Evolutionary conservation across 2,329 filamentous ascomycete genomes (phyloP).

Genomic region (Ceratocystis papillata): DNA sequence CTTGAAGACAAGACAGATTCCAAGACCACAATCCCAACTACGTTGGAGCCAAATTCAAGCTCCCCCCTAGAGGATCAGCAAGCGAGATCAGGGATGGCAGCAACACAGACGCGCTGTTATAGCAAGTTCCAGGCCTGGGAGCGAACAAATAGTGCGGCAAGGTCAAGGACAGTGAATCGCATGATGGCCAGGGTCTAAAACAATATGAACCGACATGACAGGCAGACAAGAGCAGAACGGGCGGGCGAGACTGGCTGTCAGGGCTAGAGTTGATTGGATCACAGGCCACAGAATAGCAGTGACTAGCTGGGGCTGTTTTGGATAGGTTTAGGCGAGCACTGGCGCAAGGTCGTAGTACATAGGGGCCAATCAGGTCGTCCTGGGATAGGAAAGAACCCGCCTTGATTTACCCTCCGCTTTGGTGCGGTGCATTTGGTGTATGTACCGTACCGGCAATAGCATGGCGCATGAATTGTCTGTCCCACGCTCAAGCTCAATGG

Average conservation of each 20-base stretch:
- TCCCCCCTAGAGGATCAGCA: slow-evolving; percentile 1
- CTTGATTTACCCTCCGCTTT: too few relatives aligned
- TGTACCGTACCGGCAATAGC: too few relatives aligned
- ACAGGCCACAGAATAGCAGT: background rate
- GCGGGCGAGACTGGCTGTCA: too few relatives aligned
- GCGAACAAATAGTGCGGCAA: background rate
- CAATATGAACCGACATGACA: background rate
- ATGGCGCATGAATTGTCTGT: too few relatives aligned
- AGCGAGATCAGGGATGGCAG: slow-evolving; percentile 12
- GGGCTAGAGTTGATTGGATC: too few relatives aligned
- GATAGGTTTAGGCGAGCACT: background rate
- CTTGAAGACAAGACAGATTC: too few relatives aligned
- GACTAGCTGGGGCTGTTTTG: background rate
- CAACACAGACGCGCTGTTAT: slow-evolving; percentile 8
- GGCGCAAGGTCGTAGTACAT: background rate
- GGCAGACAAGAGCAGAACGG: too few relatives aligned
- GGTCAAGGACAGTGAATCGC: background rate
- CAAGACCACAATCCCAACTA: too few relatives aligned
- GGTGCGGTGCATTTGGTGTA: too few relatives aligned
- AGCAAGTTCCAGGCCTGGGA: background rate
- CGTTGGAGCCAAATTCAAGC: background rate
- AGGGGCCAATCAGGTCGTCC: too few relatives aligned
- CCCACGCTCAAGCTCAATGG: too few relatives aligned
- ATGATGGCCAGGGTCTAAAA: background rate
- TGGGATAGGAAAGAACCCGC: too few relatives aligned